Conservation (phyloP, 2,329 filamentous ascomycete species). For the Cryphonectria carpinicola region DNA sequence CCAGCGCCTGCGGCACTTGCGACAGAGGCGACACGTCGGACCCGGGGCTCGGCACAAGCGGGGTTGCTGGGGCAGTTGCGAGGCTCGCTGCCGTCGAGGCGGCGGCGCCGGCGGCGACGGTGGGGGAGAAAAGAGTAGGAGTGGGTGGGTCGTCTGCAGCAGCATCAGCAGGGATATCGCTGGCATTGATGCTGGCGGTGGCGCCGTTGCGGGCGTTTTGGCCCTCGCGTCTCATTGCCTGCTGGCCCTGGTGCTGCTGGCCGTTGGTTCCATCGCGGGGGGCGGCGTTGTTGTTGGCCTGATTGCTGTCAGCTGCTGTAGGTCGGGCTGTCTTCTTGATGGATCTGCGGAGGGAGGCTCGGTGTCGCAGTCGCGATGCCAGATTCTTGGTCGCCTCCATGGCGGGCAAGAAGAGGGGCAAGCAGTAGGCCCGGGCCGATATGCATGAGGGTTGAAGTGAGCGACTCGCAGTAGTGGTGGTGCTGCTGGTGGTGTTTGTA, state of each 20-base stretch:
- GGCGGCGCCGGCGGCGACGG: not conserved
- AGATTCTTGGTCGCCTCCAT: slow-evolving; percentile 30
- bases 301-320: not conserved
- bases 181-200: not conserved
- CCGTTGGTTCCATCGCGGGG: not conserved
- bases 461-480: slow-evolving; percentile 3
- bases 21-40: slow-evolving; percentile 51
- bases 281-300: not conserved
- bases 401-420: slow-evolving; percentile 23
- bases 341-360: slow-evolving; percentile 24
- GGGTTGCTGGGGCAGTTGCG: slow-evolving; percentile 30
- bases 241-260: not conserved
- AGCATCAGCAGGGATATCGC: slow-evolving; percentile 1
- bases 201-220: not conserved
- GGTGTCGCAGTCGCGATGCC: slow-evolving; percentile 25
- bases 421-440: slow-evolving; percentile 10
- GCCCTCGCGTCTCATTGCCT: slow-evolving; percentile 2
- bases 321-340: slow-evolving; percentile 10
- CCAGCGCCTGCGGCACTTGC: slow-evolving; percentile 33
- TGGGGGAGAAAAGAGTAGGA: not conserved
- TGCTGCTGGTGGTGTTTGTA: not conserved
- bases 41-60: slow-evolving; percentile 40
- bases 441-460: slow-evolving; percentile 22
- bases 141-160: not conserved
- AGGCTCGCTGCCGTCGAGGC: not conserved